Evolutionary conservation across 805 yeast genomes (phyloP).

Genomic region (Metschnikowia lochheadii): DNA sequence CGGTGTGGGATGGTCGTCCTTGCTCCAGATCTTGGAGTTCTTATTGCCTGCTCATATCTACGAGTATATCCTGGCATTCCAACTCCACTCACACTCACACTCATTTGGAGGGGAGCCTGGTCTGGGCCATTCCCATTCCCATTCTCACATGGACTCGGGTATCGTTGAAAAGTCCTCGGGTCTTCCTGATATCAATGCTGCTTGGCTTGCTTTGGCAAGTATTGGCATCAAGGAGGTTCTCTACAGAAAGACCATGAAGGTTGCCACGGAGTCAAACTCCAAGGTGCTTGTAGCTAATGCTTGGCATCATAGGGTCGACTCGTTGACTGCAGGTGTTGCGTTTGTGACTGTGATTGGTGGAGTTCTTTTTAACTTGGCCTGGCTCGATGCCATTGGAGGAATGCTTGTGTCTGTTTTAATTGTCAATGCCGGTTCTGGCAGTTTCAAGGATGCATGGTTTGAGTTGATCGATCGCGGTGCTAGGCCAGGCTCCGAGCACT

Average conservation of each 20-base stretch:
- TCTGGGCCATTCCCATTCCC: constrained; percentile 16
- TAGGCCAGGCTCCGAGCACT: constrained; percentile 47
- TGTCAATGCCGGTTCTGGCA: constrained; percentile 77
- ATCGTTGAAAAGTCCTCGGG: constrained; percentile 1
- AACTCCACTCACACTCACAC: constrained; percentile 54
- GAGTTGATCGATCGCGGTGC: constrained; percentile 79
- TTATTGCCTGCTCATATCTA: constrained; percentile 57
- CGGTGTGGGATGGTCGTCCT: constrained; percentile 84
- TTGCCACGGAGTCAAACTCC: constrained; percentile 75
- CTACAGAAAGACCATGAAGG: constrained; percentile 73
- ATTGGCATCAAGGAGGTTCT: constrained; percentile 86
- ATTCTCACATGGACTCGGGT: constrained; percentile 8
- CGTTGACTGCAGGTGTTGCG: constrained; percentile 88
- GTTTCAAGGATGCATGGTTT: constrained; percentile 62
- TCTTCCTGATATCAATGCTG: constrained; percentile 74
- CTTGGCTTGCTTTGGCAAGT: constrained; percentile 92
- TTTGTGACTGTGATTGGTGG: constrained; percentile 84
- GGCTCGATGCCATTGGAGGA: constrained; percentile 94
- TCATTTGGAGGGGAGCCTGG: constrained; percentile 14
- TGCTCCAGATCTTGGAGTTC: constrained; percentile 64
- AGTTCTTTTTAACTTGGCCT: constrained; percentile 66
- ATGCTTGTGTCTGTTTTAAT: constrained; percentile 76
- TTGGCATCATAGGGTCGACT: constrained; percentile 97
- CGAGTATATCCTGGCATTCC: constrained; percentile 49
- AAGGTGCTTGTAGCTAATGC: constrained; percentile 94